Percentiles rank a stretch among this genome's conserved stretches.
These are phyloP conservation scores for Paratinospora sagittata DNA, from an alignment of 164 flowering plant species.

Conservation along the genomic window DNA sequence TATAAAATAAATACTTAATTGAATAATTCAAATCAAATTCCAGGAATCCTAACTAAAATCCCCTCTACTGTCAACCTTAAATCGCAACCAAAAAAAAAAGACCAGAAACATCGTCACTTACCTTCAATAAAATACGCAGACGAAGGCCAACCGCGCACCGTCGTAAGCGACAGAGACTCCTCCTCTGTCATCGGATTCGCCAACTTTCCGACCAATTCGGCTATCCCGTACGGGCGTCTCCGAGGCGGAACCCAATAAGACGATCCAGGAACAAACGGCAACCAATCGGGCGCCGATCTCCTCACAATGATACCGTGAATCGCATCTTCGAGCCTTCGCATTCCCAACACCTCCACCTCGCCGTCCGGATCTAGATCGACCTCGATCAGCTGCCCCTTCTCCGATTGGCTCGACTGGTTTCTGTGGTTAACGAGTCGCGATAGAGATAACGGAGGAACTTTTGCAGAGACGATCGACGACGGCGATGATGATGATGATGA, in stretches of 20 bases:
- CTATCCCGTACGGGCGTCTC: constrained; percentile 28
- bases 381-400: constrained; percentile 32
- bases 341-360: constrained; percentile 25
- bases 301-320: constrained; percentile 47
- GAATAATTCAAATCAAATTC: no score
- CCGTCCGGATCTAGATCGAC: constrained; percentile 29
- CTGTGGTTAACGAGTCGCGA: constrained; percentile 17
- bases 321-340: constrained; percentile 57
- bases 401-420: constrained; percentile 28
- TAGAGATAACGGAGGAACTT: not conserved
- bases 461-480: not conserved
- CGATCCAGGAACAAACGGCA: constrained; percentile 70
- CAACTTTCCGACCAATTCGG: constrained; percentile 44
- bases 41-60: not conserved
- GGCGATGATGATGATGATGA: constrained; percentile 11
- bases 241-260: constrained; percentile 80
- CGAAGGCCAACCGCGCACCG: constrained; percentile 68
- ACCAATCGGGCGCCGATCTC: constrained; percentile 73
- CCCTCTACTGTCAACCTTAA: not conserved
- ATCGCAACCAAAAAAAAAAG: not conserved
- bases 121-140: constrained; percentile 51
- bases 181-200: constrained; percentile 37
- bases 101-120: constrained; percentile 9
- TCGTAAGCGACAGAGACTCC: constrained; percentile 37
- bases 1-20: no score